phyloP scores from a whole-genome alignment of 2,329 filamentous ascomycete genomes.

The Talaromyces funiculosus region DNA sequence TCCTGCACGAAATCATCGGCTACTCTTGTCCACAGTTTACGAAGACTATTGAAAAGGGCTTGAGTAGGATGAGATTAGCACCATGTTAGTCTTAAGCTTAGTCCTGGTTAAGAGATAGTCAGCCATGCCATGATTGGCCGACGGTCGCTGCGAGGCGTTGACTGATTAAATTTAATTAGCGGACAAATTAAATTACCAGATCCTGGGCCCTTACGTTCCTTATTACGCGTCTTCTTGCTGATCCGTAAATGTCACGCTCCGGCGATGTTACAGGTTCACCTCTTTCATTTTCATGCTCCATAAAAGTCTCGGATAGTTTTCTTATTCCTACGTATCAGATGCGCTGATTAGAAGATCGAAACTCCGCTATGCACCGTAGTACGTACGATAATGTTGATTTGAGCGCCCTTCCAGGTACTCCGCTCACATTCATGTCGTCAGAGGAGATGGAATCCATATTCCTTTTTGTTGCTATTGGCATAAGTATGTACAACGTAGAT shows the following conservation, averaged over 20 bases:
- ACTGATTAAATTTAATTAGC: neutral
- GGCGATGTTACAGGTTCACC: neutral
- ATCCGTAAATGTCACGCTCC: neutral
- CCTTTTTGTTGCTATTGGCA: too few species aligned
- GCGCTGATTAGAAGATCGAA: neutral
- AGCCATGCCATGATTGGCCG: neutral
- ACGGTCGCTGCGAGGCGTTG: neutral
- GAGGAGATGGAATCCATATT: neutral
- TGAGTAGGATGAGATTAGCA: neutral
- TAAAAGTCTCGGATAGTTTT: neutral
- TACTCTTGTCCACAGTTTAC: neutral
- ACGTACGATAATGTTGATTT: neutral
- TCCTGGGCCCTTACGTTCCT: neutral
- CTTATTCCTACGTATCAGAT: neutral
- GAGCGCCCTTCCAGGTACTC: neutral
- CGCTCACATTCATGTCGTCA: neutral
- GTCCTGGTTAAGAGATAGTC: neutral
- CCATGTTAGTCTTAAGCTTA: neutral
- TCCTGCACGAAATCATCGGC: slow-evolving; percentile 2
- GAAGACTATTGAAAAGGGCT: neutral
- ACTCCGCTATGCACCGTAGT: neutral
- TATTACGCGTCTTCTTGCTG: slow-evolving; percentile 5
- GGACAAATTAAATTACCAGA: neutral
- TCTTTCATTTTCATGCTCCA: neutral
- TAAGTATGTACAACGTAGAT: neutral